phyloP scores from a whole-genome alignment of 495 filamentous ascomycete genomes.

The Penicillium crystallinum region DNA sequence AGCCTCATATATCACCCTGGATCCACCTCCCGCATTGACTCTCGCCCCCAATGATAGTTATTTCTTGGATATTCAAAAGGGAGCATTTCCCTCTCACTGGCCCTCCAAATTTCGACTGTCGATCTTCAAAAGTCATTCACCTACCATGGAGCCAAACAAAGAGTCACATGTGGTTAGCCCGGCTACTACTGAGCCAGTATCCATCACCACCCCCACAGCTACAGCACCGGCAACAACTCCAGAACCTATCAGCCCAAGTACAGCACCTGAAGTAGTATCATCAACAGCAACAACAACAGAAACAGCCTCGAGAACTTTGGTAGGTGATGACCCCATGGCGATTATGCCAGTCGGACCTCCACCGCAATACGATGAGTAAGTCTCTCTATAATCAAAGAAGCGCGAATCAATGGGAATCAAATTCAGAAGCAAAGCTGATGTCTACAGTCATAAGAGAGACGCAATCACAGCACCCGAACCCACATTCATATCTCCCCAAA shows the following conservation, averaged over 20 bases:
- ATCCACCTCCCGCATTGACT: background rate
- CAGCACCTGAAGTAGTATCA: background rate
- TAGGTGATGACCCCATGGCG: background rate
- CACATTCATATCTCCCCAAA: background rate
- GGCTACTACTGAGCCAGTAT: background rate
- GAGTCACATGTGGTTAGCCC: background rate
- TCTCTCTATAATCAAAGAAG: background rate
- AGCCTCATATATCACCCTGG: background rate
- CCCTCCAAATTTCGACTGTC: background rate
- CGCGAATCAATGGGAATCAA: background rate
- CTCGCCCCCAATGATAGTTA: background rate
- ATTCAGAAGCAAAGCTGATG: background rate
- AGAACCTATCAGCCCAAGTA: background rate
- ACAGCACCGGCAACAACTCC: background rate
- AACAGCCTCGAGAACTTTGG: too few species aligned
- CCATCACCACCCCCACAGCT: background rate
- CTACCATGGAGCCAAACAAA: background rate
- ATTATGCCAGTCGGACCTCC: background rate
- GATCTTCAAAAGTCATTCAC: background rate
- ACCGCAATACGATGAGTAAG: slow-evolving; percentile 4
- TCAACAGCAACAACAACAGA: background rate
- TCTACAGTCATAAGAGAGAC: background rate
- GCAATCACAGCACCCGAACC: background rate
- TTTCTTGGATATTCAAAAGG: background rate
- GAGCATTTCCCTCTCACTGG: background rate